phyloP scores from a whole-genome alignment of 352 stramenopile species.

The Phytophthora aleatoria region DNA sequence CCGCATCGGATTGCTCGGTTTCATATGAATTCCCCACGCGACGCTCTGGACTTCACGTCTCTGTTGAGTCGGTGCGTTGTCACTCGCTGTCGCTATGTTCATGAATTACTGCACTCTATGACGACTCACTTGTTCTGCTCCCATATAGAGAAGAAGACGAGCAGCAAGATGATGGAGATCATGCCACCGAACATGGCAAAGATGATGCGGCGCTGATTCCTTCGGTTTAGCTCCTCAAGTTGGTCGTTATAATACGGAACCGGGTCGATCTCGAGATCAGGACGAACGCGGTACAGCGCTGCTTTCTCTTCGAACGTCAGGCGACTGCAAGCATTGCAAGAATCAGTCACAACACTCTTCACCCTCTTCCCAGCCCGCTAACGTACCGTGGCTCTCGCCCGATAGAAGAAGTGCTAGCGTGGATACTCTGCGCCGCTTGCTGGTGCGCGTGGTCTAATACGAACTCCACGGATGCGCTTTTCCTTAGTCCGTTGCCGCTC shows the following conservation, averaged over 20 bases:
- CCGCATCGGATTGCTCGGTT: background rate
- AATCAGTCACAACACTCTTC: constrained; percentile 9
- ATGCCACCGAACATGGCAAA: constrained; percentile 80
- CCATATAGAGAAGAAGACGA: constrained; percentile 74
- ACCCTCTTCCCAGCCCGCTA: background rate
- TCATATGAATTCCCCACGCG: constrained; percentile 25
- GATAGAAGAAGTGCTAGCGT: constrained; percentile 48
- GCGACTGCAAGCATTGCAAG: constrained; percentile 38
- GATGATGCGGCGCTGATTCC: constrained; percentile 68
- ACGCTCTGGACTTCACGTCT: constrained; percentile 4
- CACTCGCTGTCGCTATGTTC: background rate
- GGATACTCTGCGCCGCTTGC: constrained; percentile 36
- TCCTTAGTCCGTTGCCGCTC: constrained; percentile 43
- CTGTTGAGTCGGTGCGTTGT: background rate
- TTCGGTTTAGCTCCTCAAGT: constrained; percentile 52
- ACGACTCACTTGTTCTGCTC: constrained; percentile 36
- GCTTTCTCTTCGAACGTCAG: constrained; percentile 83
- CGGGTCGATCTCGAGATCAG: constrained; percentile 79
- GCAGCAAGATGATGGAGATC: constrained; percentile 65
- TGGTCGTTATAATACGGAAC: constrained; percentile 66
- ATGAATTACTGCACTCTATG: constrained; percentile 15
- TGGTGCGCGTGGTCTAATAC: constrained; percentile 50
- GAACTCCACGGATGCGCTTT: constrained; percentile 80
- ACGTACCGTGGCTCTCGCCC: constrained; percentile 54
- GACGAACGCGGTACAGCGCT: constrained; percentile 81